Evolutionary conservation across 768 basidiomycete species (phyloP), one percentile per base, ranked within the genome.

Genomic region (Mycena olivaceomarginata): DNA sequence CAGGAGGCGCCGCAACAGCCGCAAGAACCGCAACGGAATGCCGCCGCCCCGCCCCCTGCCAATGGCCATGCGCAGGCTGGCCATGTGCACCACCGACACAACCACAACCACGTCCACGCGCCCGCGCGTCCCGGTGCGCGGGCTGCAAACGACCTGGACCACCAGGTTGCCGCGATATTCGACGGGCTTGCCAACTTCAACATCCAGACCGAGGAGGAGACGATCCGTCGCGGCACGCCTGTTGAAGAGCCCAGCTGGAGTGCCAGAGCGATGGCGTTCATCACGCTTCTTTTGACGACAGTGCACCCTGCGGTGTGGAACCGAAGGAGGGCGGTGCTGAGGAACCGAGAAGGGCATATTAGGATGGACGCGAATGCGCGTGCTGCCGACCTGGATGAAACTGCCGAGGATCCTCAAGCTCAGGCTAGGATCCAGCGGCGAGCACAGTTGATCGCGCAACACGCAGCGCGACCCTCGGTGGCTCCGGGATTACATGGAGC

Each of bases 281-380:
- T 92, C 41, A 85, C 87, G 41, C 84, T 96, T 45, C 85, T 95
- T 56, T 46, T 92, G 40, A 85, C 91, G 43, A 95, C 94, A 18
- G 82, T 94, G 46, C 92, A 95, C 82, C 95, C 95, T 6, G 94
- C 94, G 51, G 87, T 94, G 53, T 95, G 94, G 91, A 92, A 95
- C 81, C 90, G 92, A 75, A 88, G 95, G 80, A 87, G 94, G 65
- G 85, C 82, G 25, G 89, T 88, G 16, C 88, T 96, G 80, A 86
- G 91, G 79, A 88, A 87, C 74, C 85, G 95, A 67, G 95, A 96
- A 85, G 92, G 93, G 10, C 88, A 90, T 59, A 82, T 96, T 46
- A 88, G 94, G 77, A 93, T 92, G 41, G 94, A 95, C 83, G 91
- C 91, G 75, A 91, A 90, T 76, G 84, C 86, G 69, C 84, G 88